Evolutionary conservation across 2,329 filamentous ascomycete genomes (phyloP), one percentile per base, ranked within the genome.

Genomic region (Fonsecaea monophora): DNA sequence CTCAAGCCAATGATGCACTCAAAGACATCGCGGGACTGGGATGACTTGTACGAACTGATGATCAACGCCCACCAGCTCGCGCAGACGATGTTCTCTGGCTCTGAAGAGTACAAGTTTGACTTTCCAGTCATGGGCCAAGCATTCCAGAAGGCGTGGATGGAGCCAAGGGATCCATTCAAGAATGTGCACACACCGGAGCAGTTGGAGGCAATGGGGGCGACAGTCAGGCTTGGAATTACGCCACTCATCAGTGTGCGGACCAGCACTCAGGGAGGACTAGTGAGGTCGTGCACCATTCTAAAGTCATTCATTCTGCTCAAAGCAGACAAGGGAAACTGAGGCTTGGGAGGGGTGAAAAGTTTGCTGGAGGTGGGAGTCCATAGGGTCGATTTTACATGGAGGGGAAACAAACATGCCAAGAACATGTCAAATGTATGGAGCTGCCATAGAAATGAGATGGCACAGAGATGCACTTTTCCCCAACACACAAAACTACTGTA

Each of bases 101-200:
- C 61, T 4, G 64, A 70, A 34, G 68, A 72, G 42, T 72, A 68
- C 60, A 62, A 65, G n/a, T 69, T 68, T 45, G 68, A 68, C 30
- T 61, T 60, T 9, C 62, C 65, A 13, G 13, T 7, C 3, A 34
- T 55, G 18, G 61, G 66, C n/a, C 15, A 55, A 15, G 42, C 25
- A 25, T 70, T 66, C 60, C 32, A 34, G n/a, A 60, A 56, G 30
- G 40, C 48, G 3, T 61, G 45, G 3, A 68, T 68, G 68, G 53
- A 59, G 45, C 40, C 50, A 21, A 53, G 45, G 13, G 65, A 70
- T 48, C 37, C 54, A 8, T 59, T 50, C 45, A 42, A 18, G 13
- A 64, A 65, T 25, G 53, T 53, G n/a, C 58, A 53, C n/a, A 18
- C 25, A 10, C 38, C 55, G 2, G 59, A 68, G 2, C 62, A 70